phyloP scores from a whole-genome alignment of 768 basidiomycete species.

The Kwoniella dendrophila region DNA sequence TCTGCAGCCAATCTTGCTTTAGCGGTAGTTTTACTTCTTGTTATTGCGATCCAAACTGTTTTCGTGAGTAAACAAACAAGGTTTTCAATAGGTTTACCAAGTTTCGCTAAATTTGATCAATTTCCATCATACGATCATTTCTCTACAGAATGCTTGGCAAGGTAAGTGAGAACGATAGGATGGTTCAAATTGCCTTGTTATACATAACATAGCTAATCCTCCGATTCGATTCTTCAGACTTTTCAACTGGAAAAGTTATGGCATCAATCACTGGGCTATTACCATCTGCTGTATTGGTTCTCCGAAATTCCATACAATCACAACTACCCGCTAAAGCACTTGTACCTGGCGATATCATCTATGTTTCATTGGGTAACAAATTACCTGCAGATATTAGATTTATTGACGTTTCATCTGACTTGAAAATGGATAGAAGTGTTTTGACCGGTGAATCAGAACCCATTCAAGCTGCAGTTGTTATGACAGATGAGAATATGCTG shows the following conservation, averaged over 20 bases:
- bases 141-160: conserved; percentile 59
- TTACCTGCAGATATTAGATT: conserved; percentile 58
- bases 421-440: conserved; percentile 67
- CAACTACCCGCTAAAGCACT: conserved; percentile 47
- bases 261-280: conserved; percentile 61
- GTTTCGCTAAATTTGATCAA: no score
- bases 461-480: conserved; percentile 55
- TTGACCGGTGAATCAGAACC: conserved; percentile 62
- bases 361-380: conserved; percentile 45
- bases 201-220: neutral
- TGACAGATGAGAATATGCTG: conserved; percentile 61
- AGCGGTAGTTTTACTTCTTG: conserved; percentile 63
- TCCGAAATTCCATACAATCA: conserved; percentile 47
- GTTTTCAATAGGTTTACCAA: neutral
- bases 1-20: conserved; percentile 65
- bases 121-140: conserved; percentile 18
- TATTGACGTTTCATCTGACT: conserved; percentile 62
- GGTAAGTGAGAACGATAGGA: conserved; percentile 18
- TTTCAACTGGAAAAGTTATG: conserved; percentile 65
- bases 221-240: conserved; percentile 55
- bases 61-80: conserved; percentile 33
- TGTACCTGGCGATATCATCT: conserved; percentile 53
- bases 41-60: conserved; percentile 46
- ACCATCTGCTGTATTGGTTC: conserved; percentile 51
- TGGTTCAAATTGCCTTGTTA: no score